A percentile compares a stretch with the other conserved stretches of the same genome.
phyloP scores from a whole-genome alignment of 1,284 basidiomycete genomes.

The Fereydounia khargensis region DNA sequence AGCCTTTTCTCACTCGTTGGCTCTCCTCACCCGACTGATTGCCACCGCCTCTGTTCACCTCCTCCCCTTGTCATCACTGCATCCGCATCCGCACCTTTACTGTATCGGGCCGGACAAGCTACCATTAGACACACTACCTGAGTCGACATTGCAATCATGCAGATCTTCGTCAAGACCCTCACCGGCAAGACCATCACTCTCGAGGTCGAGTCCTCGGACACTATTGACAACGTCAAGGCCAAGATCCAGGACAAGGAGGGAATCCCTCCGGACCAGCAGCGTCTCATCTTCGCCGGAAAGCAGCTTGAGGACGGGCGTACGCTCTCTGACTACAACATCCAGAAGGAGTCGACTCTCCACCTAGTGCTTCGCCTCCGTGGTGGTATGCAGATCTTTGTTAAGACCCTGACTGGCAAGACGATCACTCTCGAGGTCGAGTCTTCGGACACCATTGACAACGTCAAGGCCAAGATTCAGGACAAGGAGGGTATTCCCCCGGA shows the following conservation, averaged over 20 bases:
- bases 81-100: no score
- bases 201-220: constrained; percentile 60
- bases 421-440: constrained; percentile 89
- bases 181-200: constrained; percentile 60
- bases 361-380: constrained; percentile 82
- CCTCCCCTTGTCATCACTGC: no score
- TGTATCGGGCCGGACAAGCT: no score
- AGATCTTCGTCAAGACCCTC: constrained; percentile 44
- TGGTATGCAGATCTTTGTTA: constrained; percentile 62
- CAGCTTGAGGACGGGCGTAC: constrained; percentile 55
- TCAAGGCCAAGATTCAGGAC: constrained; percentile 55
- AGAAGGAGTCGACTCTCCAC: constrained; percentile 98
- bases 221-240: constrained; percentile 67
- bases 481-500: constrained; percentile 59
- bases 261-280: constrained; percentile 55
- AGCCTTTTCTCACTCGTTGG: no score
- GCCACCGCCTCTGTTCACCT: no score
- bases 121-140: no score
- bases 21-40: no score
- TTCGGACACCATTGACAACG: constrained; percentile 91
- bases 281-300: constrained; percentile 55
- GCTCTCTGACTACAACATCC: constrained; percentile 69
- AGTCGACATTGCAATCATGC: no score
- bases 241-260: constrained; percentile 57
- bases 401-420: constrained; percentile 92